Evolutionary conservation across 305 asterid genomes (phyloP).

Genomic region (Withania somnifera): DNA sequence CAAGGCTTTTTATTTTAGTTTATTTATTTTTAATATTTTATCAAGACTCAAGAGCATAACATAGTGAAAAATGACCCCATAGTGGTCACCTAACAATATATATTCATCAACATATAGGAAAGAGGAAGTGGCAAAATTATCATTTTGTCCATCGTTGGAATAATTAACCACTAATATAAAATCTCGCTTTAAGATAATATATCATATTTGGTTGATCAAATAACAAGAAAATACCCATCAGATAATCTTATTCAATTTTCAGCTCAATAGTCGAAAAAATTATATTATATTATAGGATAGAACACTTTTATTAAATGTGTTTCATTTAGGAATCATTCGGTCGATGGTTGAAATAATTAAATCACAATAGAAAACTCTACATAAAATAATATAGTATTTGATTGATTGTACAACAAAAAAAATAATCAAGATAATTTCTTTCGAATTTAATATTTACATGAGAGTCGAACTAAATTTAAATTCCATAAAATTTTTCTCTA

Average conservation of each 20-base stretch:
- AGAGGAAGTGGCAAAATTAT: slow-evolving; percentile 3
- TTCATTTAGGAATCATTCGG: not conserved
- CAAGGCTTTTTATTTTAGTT: not conserved
- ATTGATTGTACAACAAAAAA: not conserved
- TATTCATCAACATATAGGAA: not conserved
- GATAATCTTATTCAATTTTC: no score
- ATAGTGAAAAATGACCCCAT: slow-evolving; percentile 4
- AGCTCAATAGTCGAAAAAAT: no score
- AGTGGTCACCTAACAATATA: slow-evolving; percentile 16
- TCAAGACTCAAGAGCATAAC: slow-evolving; percentile 2
- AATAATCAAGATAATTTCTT: not conserved
- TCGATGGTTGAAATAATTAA: not conserved
- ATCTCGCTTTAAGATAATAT: no score
- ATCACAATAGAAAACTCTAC: not conserved
- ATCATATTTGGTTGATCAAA: no score
- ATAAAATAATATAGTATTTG: not conserved
- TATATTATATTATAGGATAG: no score
- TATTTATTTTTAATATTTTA: not conserved
- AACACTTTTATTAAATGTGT: no score
- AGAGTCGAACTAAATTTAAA: no score
- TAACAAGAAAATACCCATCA: no score
- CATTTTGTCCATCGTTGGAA: no score
- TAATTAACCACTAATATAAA: no score
- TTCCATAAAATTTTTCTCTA: no score
- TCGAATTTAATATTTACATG: no score